Evolutionary conservation across 257 asterid genomes (phyloP).

Genomic region (Nicotiana obtusifolia): DNA sequence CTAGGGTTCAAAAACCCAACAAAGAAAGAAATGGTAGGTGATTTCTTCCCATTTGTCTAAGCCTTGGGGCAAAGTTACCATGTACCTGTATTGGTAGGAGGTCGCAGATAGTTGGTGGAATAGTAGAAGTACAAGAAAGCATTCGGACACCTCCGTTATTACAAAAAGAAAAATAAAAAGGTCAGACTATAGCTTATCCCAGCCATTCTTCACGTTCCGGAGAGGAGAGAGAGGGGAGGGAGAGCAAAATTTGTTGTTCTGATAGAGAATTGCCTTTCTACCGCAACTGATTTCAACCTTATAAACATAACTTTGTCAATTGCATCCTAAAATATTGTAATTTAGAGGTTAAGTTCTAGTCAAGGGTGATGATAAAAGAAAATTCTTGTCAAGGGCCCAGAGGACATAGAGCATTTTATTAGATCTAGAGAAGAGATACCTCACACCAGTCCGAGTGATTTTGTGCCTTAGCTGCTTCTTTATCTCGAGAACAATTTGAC

Average conservation of each 20-base stretch:
- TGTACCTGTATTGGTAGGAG: background rate
- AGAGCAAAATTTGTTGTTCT: background rate
- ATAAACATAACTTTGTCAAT: background rate
- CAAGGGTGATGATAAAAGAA: background rate
- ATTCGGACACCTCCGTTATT: background rate
- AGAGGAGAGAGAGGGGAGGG: background rate
- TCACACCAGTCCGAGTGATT: constrained; percentile 90
- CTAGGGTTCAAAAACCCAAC: background rate
- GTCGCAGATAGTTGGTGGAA: background rate
- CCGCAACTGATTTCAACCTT: background rate
- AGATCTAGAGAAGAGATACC: constrained; percentile 31
- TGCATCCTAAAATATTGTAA: background rate
- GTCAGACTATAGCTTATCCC: background rate
- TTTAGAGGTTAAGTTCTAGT: background rate
- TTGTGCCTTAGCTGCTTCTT: constrained; percentile 29
- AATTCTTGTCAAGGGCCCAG: background rate
- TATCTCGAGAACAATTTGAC: constrained; percentile 38
- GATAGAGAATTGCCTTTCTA: background rate
- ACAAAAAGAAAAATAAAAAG: background rate
- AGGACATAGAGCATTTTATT: background rate
- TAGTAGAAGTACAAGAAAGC: background rate
- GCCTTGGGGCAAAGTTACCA: background rate
- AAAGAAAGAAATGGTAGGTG: background rate
- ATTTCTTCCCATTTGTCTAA: background rate
- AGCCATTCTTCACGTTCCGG: background rate